Percentiles rank a stretch among this genome's conserved stretches.
These are phyloP conservation scores for Neopestalotiopsis clavispora DNA, from an alignment of 2,329 filamentous ascomycete genomes.

Conservation along the genomic window DNA sequence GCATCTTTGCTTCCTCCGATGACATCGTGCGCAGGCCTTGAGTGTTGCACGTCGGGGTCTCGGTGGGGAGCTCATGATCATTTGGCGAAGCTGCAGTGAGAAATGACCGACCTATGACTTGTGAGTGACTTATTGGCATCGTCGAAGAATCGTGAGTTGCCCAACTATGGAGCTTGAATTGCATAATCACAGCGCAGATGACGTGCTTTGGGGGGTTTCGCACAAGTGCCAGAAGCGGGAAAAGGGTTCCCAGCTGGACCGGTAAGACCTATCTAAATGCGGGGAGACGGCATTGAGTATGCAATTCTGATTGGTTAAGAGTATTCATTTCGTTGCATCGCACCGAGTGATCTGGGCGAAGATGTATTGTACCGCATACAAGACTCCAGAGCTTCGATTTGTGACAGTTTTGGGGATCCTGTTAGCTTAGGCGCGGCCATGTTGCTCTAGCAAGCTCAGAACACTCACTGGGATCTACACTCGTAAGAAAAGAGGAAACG, in stretches of 20 bases:
- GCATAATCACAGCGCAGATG: neutral
- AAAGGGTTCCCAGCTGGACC: neutral
- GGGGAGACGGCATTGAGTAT: neutral
- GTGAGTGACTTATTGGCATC: neutral
- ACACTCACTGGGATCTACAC: too few relatives aligned
- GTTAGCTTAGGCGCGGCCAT: too few relatives aligned
- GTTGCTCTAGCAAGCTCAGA: too few relatives aligned
- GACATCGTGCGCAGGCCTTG: neutral
- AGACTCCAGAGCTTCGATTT: too few relatives aligned
- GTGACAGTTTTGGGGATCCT: too few relatives aligned
- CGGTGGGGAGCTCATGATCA: neutral
- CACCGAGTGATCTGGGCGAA: too few relatives aligned
- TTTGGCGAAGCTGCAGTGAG: neutral
- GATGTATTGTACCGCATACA: too few relatives aligned
- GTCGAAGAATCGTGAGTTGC: neutral
- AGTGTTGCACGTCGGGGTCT: neutral
- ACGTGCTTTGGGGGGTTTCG: neutral
- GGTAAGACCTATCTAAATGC: neutral
- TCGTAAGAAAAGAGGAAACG: too few relatives aligned
- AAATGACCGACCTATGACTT: neutral
- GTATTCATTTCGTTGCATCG: too few relatives aligned
- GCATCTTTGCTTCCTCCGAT: slow-evolving; percentile 6
- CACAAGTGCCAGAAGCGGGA: neutral
- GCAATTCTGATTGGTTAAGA: neutral
- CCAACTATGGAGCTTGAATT: neutral